Conservation (phyloP, 352 stramenopile species). For the Phytophthora citricola region DNA sequence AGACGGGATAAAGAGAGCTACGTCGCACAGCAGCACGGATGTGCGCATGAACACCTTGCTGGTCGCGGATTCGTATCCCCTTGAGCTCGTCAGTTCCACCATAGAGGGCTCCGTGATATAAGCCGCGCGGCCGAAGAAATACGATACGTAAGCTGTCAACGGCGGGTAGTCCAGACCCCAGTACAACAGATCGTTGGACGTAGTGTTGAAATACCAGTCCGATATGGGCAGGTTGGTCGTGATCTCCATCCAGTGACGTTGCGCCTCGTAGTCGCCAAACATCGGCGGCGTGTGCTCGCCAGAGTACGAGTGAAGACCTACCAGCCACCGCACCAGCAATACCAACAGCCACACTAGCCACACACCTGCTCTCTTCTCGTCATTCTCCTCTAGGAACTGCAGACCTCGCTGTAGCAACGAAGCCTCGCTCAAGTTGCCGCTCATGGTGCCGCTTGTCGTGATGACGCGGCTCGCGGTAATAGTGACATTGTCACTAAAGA, state of each 20-base stretch:
- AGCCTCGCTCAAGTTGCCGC: constrained; percentile 5
- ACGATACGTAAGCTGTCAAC: constrained; percentile 93
- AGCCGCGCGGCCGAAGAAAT: constrained; percentile 80
- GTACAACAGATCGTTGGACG: constrained; percentile 94
- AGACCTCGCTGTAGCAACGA: constrained; percentile 55
- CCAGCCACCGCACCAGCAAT: constrained; percentile 76
- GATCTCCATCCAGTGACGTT: constrained; percentile 99
- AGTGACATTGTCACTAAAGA: constrained; percentile 26
- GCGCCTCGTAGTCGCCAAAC: constrained; percentile 98
- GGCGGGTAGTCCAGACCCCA: constrained; percentile 99
- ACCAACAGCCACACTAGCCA: constrained; percentile 64
- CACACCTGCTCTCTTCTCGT: constrained; percentile 46
- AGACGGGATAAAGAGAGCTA: constrained; percentile 90
- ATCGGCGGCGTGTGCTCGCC: constrained; percentile 77
- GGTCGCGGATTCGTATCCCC: constrained; percentile 85
- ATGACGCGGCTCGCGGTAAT: constrained; percentile 27
- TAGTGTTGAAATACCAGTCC: constrained; percentile 96
- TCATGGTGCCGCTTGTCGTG: constrained; percentile 26
- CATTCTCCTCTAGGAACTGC: constrained; percentile 64
- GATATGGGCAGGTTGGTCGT: constrained; percentile 92
- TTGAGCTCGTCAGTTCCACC: constrained; percentile 80
- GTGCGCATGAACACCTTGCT: constrained; percentile 93
- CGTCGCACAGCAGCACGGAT: constrained; percentile 94
- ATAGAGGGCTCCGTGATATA: constrained; percentile 84
- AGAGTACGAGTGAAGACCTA: constrained; percentile 86